Percentiles rank a stretch among this genome's conserved stretches.
Conservation (phyloP, 129 eudicot species). For the Tagetes patula region DNA sequence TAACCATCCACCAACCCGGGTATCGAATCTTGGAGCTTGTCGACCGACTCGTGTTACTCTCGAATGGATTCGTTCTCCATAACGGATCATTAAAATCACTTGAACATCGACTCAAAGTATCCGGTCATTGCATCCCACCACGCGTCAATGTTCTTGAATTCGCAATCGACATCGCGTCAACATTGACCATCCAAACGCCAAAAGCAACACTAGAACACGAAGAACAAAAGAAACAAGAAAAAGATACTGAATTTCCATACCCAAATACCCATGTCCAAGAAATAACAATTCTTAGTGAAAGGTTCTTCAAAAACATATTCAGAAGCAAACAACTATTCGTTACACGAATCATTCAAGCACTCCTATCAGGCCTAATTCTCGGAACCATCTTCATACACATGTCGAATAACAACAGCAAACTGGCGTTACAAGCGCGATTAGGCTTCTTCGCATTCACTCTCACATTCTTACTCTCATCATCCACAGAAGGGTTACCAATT, state of each 20-base stretch:
- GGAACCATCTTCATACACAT: constrained; percentile 73
- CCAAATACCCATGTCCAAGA: constrained; percentile 59
- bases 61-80: constrained; percentile 70
- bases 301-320: constrained; percentile 77
- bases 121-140: constrained; percentile 63
- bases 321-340: constrained; percentile 82
- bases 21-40: constrained; percentile 76
- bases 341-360: constrained; percentile 68
- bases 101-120: constrained; percentile 53
- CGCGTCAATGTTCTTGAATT: constrained; percentile 90
- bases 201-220: constrained; percentile 13
- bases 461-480: constrained; percentile 76
- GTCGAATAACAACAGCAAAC: constrained; percentile 39
- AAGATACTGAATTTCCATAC: constrained; percentile 19
- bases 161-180: constrained; percentile 65
- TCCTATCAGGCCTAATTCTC: constrained; percentile 62
- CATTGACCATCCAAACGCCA: constrained; percentile 39
- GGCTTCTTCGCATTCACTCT: constrained; percentile 94
- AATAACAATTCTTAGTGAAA: constrained; percentile 52
- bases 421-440: constrained; percentile 63
- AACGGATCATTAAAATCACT: constrained; percentile 67
- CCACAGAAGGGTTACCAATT: constrained; percentile 91
- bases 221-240: constrained; percentile 7
- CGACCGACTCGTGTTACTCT: constrained; percentile 70
- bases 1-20: constrained; percentile 95